Base-by-base conservation (phyloP, 2,329 filamentous ascomycete genomes). In the Ophiobolus disseminans region DNA sequence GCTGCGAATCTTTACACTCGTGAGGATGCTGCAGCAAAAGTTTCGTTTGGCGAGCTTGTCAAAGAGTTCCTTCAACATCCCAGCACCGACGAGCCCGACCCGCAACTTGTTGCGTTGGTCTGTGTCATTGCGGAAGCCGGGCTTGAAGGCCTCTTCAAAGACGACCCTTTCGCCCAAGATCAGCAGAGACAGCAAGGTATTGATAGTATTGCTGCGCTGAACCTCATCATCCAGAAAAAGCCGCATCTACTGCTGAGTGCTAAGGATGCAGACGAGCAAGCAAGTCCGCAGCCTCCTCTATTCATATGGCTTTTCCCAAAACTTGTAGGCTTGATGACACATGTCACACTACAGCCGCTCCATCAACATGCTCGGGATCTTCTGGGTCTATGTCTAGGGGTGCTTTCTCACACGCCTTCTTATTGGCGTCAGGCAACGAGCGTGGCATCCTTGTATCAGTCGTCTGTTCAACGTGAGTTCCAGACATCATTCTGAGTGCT, bases 61-160 rank as follows among this genome's bases (percentile, higher is more conserved):
- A 84, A 86, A 55, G 84, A 86, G 58, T 81, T 85, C 17, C 67
- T 86, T 5, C 73, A 74, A 25, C 73, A 76, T 36, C 72, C 73
- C 13, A 74, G 69, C 10, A 79, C 74, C 13, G 78, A 80, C 45
- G 83, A 87, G 54, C 85, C 89, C 35, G 86, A 88, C 57, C 75
- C 89, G 35, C 82, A 86, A 40, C 86, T 95, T 68, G 93, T 95
- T 60, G 88, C 91, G 73, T 82, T 97, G 40, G 86, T 96, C 42
- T 91, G 89, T 65, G 88, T 96, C 54, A 89, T 94, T 60, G 81
- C 88, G 40, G 87, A 89, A 66, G 89, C 90, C 48, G 88, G 91
- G 17, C 78, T 97, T 10, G 88, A 91, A 58, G 81, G 80, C 35
- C 79, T 89, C 37, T 80, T 81, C 56, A 80, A 83, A 65, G 84